Percentiles rank a stretch among this genome's conserved stretches.
phyloP scores from a whole-genome alignment of 306 rosid species.

The Erythrophleum fordii region DNA sequence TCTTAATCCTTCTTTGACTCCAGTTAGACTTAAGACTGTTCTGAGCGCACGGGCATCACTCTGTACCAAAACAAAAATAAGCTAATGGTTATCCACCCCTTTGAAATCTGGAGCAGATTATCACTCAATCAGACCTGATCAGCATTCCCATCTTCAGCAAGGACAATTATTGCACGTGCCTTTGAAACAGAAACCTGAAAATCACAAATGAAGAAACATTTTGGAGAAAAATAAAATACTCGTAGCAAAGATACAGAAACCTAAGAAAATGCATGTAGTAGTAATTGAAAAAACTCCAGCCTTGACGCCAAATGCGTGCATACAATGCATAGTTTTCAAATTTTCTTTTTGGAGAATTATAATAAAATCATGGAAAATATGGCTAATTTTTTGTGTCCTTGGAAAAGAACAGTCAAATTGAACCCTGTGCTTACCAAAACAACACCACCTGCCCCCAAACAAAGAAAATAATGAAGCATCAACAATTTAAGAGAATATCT shows the following conservation, averaged over 20 bases:
- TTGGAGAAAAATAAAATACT: neutral
- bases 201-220: conserved; percentile 20
- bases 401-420: neutral
- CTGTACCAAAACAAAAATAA: conserved; percentile 55
- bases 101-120: conserved; percentile 36
- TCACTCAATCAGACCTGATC: conserved; percentile 72
- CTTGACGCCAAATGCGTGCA: conserved; percentile 13
- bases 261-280: conserved; percentile 16
- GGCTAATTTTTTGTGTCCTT: neutral
- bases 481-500: neutral
- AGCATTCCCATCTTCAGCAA: conserved; percentile 95
- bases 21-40: conserved; percentile 86
- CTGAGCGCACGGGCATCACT: conserved; percentile 96
- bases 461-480: neutral
- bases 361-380: neutral
- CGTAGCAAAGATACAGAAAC: neutral
- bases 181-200: conserved; percentile 87
- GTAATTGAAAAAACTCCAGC: conserved; percentile 6
- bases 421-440: neutral
- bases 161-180: conserved; percentile 90
- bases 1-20: conserved; percentile 84
- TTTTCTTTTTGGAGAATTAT: neutral
- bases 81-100: conserved; percentile 35
- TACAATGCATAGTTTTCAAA: conserved; percentile 2
- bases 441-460: neutral